Base-by-base conservation (phyloP, 176 grass and related monocot genomes). In the Zizania latifolia region DNA sequence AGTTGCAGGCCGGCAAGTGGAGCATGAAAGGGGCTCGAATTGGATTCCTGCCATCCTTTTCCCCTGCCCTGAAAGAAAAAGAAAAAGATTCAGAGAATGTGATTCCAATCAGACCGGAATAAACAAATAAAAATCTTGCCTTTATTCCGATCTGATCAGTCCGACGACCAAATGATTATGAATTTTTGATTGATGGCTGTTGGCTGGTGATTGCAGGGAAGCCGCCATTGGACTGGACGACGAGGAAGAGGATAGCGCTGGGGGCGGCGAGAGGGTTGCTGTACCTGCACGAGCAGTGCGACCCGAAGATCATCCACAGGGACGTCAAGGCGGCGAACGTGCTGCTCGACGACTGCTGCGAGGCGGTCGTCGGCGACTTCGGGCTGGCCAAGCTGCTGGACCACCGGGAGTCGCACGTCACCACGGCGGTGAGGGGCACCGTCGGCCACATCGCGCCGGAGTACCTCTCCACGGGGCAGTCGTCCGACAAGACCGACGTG, bases 221-320 rank as follows among this genome's bases (percentile, higher is more conserved):
- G 54, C 89, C 89, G 50, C 73, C 96, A 38, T 48, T 94, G 87
- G 92, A 99, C 82, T 99, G 92, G 96, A 70, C 79, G 48, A 94
- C 96, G 15, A 86, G 96, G 62, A 99, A 90, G 64, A 85, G 73
- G 74, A 99, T 99, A 76, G 80, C 96, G 19, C 79, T 95, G 55
- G 96, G 96, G 21, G 89, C 96, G 75, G 96, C 79, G 64, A 71
- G 96, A 78, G 96, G 96, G 6, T 77, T 99, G 48, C 77, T 95
- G 28, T 99, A 95, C 69, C 96, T 99, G 33, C 96, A 99, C 28
- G 96, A 99, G 74, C 96, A 99, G 78, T 99, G 92, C 30, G 96
- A 99, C 65, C 96, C 96, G 17, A 99, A 99, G 86, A 95, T 95
- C 84, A 99, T 95, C 75, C 96, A 99, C 50, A 85, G 96, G 57